Base-by-base conservation (phyloP, 2,329 filamentous ascomycete genomes). In the Coniosporium tulheliwenetii region DNA sequence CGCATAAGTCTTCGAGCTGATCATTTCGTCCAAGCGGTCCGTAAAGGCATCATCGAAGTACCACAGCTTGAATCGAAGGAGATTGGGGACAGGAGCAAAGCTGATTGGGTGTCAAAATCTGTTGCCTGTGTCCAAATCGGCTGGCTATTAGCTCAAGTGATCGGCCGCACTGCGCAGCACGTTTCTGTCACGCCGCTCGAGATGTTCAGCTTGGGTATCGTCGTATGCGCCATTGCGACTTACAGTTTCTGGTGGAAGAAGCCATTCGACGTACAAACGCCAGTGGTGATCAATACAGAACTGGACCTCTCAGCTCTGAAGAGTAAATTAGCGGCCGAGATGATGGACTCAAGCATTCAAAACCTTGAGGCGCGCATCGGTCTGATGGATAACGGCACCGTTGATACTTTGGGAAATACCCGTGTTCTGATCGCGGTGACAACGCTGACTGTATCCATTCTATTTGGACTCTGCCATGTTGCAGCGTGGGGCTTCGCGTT, bases 161-260 rank as follows among this genome's bases (percentile, higher is more conserved):
- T 57, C 30, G 54, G 55, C 47, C 47, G 56, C 33, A 41, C 47
- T 8, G 48, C 44, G 7, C 56, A 61, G 42, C 26, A 45, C 3
- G 49, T 62, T 14, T 52, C 55, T 7, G 50, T 62, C 2, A 53
- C 55, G 12, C 55, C 53, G 12, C 47, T 62, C 2, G 59, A 62
- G 38, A 50, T 57, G 5, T 60, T 57, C 50, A 55, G 57, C 5
- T 47, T 61, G 9, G 55, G 55, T 30, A 59, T 59, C 39, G 52
- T 62, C n/a, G 53, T 57, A 15, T 48, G 57, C 13, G 53, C 60
- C 41, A 50, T 52, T 1, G 45, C 54, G 8, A 58, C 57, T 3
- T 58, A 58, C 40, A 52, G 52, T 41, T 55, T 54, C 37, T 62
- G 60, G 58, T 57, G 56, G 49, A 41, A 54, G 39, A 61, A 61